Evolutionary conservation across 2,329 filamentous ascomycete genomes (phyloP).

Genomic region (Aspergillus alliaceus): DNA sequence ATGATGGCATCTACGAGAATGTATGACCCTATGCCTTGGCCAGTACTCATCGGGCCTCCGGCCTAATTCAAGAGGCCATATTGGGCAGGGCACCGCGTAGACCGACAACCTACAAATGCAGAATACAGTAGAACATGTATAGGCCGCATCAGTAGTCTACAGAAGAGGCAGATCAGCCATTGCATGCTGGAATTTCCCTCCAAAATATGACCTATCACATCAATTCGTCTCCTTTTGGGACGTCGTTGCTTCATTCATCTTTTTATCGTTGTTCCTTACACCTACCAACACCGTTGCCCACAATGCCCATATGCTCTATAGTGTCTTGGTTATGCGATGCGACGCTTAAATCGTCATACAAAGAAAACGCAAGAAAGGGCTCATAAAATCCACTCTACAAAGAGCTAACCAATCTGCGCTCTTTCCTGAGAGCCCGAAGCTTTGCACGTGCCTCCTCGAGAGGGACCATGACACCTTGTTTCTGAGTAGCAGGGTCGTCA

Average conservation of each 20-base stretch:
- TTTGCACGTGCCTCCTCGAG: constrained; percentile 59
- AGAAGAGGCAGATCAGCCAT: neutral
- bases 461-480: constrained; percentile 61
- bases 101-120: neutral
- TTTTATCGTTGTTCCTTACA: constrained; percentile 1
- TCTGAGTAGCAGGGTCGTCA: constrained; percentile 62
- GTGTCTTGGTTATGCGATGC: neutral
- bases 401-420: constrained; percentile 44
- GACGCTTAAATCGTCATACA: neutral
- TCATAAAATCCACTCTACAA: constrained; percentile 26
- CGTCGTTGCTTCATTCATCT: constrained; percentile 4
- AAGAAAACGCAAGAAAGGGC: neutral
- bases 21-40: constrained; percentile 53
- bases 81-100: too few relatives aligned
- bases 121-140: neutral
- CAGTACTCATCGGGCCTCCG: constrained; percentile 38
- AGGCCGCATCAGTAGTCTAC: neutral
- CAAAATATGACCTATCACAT: neutral
- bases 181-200: neutral
- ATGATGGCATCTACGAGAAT: constrained; percentile 56
- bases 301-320: neutral
- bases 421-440: constrained; percentile 48
- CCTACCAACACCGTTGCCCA: neutral
- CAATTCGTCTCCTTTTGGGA: neutral
- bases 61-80: too few relatives aligned